Base-by-base conservation (phyloP, 2,329 filamentous ascomycete species). In the Incumbomyces delicatus region DNA sequence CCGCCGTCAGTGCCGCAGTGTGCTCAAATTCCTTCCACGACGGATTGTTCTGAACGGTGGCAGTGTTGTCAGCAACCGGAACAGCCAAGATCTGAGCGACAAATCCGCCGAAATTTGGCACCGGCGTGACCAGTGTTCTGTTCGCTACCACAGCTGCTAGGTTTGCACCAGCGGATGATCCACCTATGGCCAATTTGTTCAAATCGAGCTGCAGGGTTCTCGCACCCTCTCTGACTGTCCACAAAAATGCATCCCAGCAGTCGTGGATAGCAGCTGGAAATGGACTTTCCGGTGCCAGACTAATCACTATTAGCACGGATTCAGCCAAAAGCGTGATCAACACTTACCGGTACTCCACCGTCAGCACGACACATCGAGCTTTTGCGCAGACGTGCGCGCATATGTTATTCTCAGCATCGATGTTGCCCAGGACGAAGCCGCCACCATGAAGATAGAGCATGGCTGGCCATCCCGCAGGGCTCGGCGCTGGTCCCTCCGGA, bases 61-160 rank as follows among this genome's bases (percentile, higher is more conserved):
- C 75, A 1, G 73, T 77, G 61, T 79, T 79, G 58, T 79, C 76
- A 31, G 68, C 73, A 6, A 79, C 75, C 0, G 76, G 76, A 2
- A 79, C 75, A 12, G 72, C 72, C 40, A 80, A 71, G 13, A 80
- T 61, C 57, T 79, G 76, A 3, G 69, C 60, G 1, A 57, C 53
- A 58, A 75, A 71, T 12, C 59, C 60, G 18, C 10, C 65, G 62
- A 6, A 20, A 29, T 17, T 33, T 12, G 17, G 12, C 13, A n/a
- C 17, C 20, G 22, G 20, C 12, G 18, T 17, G 31, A 22, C 37
- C 39, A 34, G 38, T 20, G 37, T 30, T 34, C 49, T 40, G 13
- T 54, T 42, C 22, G 45, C 44, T 61, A 77, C 70, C 41, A 75
- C 64, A 3, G 71, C 65, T 0, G 73, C 72, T 4, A 77, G 66